Conservation (phyloP, 2,329 filamentous ascomycete genomes). For the Beauveria asiatica region DNA sequence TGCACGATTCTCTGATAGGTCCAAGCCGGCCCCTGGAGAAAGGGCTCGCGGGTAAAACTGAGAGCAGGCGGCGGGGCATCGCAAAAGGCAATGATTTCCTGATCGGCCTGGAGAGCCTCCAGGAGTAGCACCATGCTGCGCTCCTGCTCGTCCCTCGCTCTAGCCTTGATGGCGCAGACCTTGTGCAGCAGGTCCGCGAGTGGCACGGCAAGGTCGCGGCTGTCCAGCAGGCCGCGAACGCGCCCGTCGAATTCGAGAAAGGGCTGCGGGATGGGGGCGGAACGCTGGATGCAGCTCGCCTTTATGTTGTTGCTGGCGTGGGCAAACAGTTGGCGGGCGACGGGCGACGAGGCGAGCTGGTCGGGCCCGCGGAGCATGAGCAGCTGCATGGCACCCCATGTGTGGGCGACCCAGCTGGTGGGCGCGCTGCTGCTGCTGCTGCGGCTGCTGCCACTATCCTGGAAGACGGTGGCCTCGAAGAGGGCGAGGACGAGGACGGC, state of each 20-base stretch:
- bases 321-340: slow-evolving; percentile 16
- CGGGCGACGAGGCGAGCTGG: slow-evolving; percentile 15
- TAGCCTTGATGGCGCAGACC: slow-evolving; percentile 14
- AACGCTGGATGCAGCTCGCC: slow-evolving; percentile 19
- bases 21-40: slow-evolving; percentile 6
- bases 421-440: slow-evolving; percentile 12
- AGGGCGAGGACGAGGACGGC: slow-evolving; percentile 21
- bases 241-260: slow-evolving; percentile 15
- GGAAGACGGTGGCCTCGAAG: slow-evolving; percentile 21
- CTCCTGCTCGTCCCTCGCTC: background rate
- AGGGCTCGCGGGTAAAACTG: background rate
- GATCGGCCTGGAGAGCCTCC: slow-evolving; percentile 17
- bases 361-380: slow-evolving; percentile 17
- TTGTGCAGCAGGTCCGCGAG: slow-evolving; percentile 9
- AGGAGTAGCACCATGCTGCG: slow-evolving; percentile 5
- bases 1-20: slow-evolving; percentile 14
- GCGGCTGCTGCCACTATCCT: background rate
- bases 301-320: slow-evolving; percentile 21
- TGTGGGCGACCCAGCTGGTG: slow-evolving; percentile 20
- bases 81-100: slow-evolving; percentile 9
- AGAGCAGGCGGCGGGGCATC: background rate
- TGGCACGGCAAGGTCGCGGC: slow-evolving; percentile 8
- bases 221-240: slow-evolving; percentile 11
- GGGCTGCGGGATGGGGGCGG: slow-evolving; percentile 14
- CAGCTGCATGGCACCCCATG: slow-evolving; percentile 19